Evolutionary conservation across 2,329 filamentous ascomycete genomes (phyloP), one percentile per base, ranked within the genome.

Genomic region (Thielaviopsis populi): DNA sequence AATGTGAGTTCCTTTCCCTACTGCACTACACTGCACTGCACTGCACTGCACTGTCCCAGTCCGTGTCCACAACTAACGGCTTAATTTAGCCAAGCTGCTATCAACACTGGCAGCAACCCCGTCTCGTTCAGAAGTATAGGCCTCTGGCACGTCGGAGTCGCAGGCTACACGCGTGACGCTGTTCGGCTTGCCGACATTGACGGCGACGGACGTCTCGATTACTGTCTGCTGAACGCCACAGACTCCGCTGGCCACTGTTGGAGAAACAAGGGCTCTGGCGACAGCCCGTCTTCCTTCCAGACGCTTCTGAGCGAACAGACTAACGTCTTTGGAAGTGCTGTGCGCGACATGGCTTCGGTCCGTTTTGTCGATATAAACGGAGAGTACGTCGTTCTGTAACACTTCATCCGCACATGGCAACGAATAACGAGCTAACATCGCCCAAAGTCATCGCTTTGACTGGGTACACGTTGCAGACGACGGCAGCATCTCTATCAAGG

Each of bases 191-290:
- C 66, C 0, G 73, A 75, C 56, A 67, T 73, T 19, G 72, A 73
- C 59, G 70, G 68, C 3, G 70, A 76, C 61, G 73, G 74, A 0
- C 69, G 73, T 0, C 56, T 69, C 0, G 74, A 76, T 65, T 75
- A 72, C 61, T 71, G 71, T 46, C 58, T 69, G 19, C 19, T 63
- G 30, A 50, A 63, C 27, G 53, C 10, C 6, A 40, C 27, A 13
- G 43, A 43, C 2, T 17, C 71, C 1, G 67, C 71, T 27, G 66
- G 72, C 2, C 58, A 67, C 1, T 74, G 70, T 66, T 74, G 70
- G 70, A 69, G 74, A 3, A 75, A 74, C 50, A 71, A 70, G 8
- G 70, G 70, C 17, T 63, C 66, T 37, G 69, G 68, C 1, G 68
- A 73, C 3, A 66, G 60, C 1, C 70, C 73, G 0, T 66, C 66